These are phyloP conservation scores for Nectriaceae sp. DNA, from an alignment of 2,329 filamentous ascomycete species.

Conservation along the genomic window DNA sequence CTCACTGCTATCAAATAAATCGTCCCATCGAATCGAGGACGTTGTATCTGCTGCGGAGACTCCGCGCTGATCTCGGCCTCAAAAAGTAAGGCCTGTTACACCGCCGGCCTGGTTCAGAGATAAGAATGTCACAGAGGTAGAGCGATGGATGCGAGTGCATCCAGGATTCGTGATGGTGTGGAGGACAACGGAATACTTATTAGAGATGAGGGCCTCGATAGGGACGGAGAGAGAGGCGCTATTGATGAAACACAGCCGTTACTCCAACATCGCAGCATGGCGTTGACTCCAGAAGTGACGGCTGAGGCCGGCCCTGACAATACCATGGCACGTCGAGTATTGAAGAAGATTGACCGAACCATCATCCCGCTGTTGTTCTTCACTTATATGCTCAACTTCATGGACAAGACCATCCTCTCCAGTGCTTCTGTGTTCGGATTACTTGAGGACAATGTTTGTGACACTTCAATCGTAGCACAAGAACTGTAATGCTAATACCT, in stretches of 20 bases:
- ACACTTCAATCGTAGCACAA: too few species aligned
- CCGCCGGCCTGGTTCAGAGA: not conserved
- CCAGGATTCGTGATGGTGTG: not conserved
- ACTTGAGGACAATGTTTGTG: constrained; percentile 45
- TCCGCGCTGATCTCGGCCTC: not conserved
- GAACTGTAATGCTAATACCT: constrained; percentile 2
- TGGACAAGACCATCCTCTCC: constrained; percentile 61
- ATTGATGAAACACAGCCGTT: constrained; percentile 9
- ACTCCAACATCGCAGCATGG: constrained; percentile 2
- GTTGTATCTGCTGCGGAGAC: not conserved
- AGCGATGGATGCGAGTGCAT: constrained; percentile 1
- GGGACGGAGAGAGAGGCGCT: not conserved
- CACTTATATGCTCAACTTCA: constrained; percentile 61
- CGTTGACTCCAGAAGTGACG: not conserved
- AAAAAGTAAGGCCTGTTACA: not conserved
- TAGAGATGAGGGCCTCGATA: not conserved
- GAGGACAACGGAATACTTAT: not conserved
- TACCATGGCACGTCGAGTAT: constrained; percentile 36
- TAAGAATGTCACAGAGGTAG: not conserved
- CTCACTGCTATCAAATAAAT: not conserved
- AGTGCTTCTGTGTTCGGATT: constrained; percentile 59
- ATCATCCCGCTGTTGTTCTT: constrained; percentile 59
- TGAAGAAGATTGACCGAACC: constrained; percentile 57
- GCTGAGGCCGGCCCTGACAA: not conserved
- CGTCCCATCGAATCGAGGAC: not conserved